A percentile compares a stretch with the other conserved stretches of the same genome.
phyloP scores from a whole-genome alignment of 2,329 filamentous ascomycete genomes.

The Trichoderma lentiforme region DNA sequence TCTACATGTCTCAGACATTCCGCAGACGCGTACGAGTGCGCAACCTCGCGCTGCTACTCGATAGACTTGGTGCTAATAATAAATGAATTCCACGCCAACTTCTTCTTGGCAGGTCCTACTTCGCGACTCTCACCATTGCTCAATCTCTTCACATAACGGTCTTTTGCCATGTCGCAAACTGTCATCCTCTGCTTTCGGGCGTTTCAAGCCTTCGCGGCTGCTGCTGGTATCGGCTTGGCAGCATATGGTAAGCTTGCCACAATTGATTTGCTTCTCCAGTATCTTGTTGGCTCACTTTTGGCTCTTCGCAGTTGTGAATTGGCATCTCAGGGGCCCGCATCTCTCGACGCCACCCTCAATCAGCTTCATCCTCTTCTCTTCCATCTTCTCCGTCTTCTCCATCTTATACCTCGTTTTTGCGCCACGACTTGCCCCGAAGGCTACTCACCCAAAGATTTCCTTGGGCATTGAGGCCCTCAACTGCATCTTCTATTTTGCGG shows the following conservation, averaged over 20 bases:
- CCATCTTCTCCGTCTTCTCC: constrained; percentile 53
- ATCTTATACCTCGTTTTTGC: constrained; percentile 50
- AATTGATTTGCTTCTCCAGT: background rate
- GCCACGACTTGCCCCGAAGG: background rate
- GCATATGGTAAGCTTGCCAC: constrained; percentile 22
- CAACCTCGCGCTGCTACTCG: background rate
- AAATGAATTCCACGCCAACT: background rate
- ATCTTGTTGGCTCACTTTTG: background rate
- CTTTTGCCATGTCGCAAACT: constrained; percentile 20
- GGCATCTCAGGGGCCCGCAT: constrained; percentile 56
- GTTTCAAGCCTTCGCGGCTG: constrained; percentile 22
- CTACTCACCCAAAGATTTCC: constrained; percentile 40
- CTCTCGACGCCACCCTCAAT: constrained; percentile 53
- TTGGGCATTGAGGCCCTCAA: constrained; percentile 51
- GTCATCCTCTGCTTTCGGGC: constrained; percentile 20
- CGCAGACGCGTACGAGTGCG: background rate
- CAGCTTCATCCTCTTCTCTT: constrained; percentile 56
- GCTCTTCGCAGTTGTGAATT: constrained; percentile 50
- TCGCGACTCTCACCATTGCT: background rate
- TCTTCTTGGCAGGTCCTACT: background rate
- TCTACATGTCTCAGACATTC: constrained; percentile 11
- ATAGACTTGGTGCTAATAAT: background rate
- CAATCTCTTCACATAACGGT: background rate
- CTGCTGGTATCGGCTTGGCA: constrained; percentile 21
- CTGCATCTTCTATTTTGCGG: constrained; percentile 55